Evolutionary conservation across 2,329 filamentous ascomycete genomes (phyloP), one percentile per base, ranked within the genome.

Genomic region (Fusarium lyarnte): DNA sequence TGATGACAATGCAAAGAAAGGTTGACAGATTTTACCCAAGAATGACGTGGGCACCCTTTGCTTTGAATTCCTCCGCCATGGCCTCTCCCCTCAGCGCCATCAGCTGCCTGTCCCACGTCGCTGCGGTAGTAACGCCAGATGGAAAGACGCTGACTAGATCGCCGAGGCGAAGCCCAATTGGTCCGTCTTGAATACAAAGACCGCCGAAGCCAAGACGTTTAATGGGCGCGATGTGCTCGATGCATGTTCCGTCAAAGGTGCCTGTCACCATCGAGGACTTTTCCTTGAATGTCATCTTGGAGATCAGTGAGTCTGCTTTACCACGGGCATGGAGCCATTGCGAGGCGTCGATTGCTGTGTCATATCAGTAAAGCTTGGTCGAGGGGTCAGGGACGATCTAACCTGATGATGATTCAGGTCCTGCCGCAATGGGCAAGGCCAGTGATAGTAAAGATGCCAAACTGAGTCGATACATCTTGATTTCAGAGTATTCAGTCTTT

Each of bases 1-100:
- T 94, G 94, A 75, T 91, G 86, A 79, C 92, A 94, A 7, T 88
- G 74, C 92, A 93, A 25, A n/a, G n/a, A 91, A 80, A 91, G 91
- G 80, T 94, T 94, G 76, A 92, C 16, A 80, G 60, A 16, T 31
- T 8, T 47, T 2, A 47, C 45, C 71, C 76, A 23, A 94, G 85
- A 72, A 90, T 88, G 25, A 94, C 84, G 77, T 94, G 91, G 23
- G 92, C 87, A 63, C 93, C 93, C 83, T 95, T 95, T 69, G 82
- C 90, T 74, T 86, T 89, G 79, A 92, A 90, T 79, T 95, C 93
- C 55, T 78, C 42, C 21, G 82, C 85, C 82, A 86, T 83, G 57
- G 82, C 83, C 12, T 66, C 54, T 33, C 77, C 94, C 57, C 93
- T 89, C 62, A 87, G 84, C 77, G 90, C 90, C 70, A 93, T 89